Evolutionary conservation across 2,329 filamentous ascomycete species (phyloP).

Genomic region (Penicillium paneum): DNA sequence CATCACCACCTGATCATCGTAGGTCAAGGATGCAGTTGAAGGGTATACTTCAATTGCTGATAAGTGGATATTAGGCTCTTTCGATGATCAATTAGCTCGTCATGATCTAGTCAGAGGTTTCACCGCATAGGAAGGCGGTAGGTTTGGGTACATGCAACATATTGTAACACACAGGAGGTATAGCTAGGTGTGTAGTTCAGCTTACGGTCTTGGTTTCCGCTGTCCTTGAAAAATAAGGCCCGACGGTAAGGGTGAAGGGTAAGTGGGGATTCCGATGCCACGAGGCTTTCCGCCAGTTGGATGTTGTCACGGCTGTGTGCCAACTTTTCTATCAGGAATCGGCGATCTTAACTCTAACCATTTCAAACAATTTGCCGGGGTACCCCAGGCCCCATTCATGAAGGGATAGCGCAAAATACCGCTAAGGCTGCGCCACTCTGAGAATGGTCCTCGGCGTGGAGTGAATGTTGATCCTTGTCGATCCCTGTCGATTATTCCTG

Average conservation of each 20-base stretch:
- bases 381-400: not conserved
- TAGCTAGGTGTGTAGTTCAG: not conserved
- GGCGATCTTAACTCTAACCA: constrained; percentile 6
- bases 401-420: not conserved
- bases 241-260: not conserved
- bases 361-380: not conserved
- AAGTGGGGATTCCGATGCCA: not conserved
- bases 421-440: constrained; percentile 1
- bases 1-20: constrained; percentile 3
- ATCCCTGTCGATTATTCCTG: not conserved
- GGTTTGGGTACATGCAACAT: not conserved
- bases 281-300: not conserved
- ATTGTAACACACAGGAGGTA: not conserved
- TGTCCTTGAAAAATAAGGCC: not conserved
- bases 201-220: not conserved
- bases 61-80: not conserved
- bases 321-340: not conserved
- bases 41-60: not conserved
- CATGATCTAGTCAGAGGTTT: not conserved
- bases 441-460: constrained; percentile 1
- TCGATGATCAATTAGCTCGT: not conserved
- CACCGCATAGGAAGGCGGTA: not conserved
- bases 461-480: not conserved
- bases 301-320: constrained; percentile 3
- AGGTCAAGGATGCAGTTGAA: not conserved